These are phyloP conservation scores for Sporobolomyces roseus DNA, from an alignment of 768 basidiomycete species.

Conservation along the genomic window DNA sequence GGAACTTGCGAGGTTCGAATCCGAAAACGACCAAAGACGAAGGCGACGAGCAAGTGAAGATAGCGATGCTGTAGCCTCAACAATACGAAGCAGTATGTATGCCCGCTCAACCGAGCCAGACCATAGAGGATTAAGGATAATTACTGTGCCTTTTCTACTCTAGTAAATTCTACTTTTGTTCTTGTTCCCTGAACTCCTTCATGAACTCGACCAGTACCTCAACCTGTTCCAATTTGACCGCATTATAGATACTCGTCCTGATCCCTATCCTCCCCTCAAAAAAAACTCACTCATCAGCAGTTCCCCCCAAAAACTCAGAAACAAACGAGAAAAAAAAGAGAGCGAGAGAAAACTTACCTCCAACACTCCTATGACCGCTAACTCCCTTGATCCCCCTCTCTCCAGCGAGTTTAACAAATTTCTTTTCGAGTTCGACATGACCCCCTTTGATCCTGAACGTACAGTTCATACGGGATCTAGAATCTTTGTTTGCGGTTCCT, in stretches of 20 bases:
- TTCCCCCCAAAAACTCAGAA: too few relatives aligned
- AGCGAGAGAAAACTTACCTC: conserved; percentile 28
- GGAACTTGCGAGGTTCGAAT: too few relatives aligned
- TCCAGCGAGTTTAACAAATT: conserved; percentile 78
- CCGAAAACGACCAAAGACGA: too few relatives aligned
- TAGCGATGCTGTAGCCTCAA: too few relatives aligned
- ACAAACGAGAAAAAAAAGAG: too few relatives aligned
- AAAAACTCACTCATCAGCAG: too few relatives aligned
- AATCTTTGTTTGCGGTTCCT: conserved; percentile 63
- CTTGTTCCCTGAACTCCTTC: conserved; percentile 46
- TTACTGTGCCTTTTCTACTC: too few relatives aligned
- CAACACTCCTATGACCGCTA: conserved; percentile 82
- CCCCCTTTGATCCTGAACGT: conserved; percentile 70
- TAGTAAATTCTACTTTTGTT: conserved; percentile 18
- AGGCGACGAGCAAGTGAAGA: too few relatives aligned
- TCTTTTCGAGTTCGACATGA: conserved; percentile 65
- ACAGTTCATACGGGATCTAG: conserved; percentile 92
- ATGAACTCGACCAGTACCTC: conserved; percentile 54
- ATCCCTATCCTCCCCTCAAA: conserved; percentile 57
- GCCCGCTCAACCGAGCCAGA: neutral
- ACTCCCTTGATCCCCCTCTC: conserved; percentile 72
- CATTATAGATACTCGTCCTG: conserved; percentile 84
- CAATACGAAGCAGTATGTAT: too few relatives aligned
- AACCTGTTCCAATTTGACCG: conserved; percentile 70
- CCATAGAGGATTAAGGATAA: neutral